Base-by-base conservation (phyloP, 768 basidiomycete species). In the Leccinum longicurvipes region DNA sequence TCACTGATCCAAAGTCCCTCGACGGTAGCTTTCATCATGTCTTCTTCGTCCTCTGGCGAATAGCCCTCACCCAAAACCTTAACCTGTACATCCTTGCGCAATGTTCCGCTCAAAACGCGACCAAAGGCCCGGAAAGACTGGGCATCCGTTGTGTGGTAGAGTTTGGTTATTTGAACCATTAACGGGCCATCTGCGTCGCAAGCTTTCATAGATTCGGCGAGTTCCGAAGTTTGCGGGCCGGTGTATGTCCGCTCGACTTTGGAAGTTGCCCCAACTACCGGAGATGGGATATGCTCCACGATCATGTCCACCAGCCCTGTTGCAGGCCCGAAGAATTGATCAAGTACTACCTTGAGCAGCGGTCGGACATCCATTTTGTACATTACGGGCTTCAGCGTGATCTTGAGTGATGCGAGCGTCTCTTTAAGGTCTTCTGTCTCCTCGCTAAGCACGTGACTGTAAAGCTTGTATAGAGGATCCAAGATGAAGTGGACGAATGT, bases 301-400 rank as follows among this genome's bases (percentile, higher is more conserved):
- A 98, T 86, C 79, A 99, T 84, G 69, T 99, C 97, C 27, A 98
- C 85, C 60, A 99, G 77, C 1, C 97, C 97, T 1, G 85, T 87
- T 3, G 93, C 77, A 25, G 86, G 83, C 6, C 97, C 95, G 65
- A 99, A 99, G 79, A 99, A 99, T 69, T 98, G 95, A 66, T 91
- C 89, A 57, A 97, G 75, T 12, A 98, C 87, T 36, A 88, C 92
- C 74, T 98, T 97, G 62, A 99, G 76, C 50, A 99, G 76, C 3
- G 97, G 97, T 53, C 96, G 78, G 6, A 94, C 94, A 68, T 99
- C 97, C 93, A 99, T 98, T 78, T 98, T 98, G 81, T 88, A 99
- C 83, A 92, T 89, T 29, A 93, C 79, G 0, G 94, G 89, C 74
- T 95, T 97, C 61, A 99, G 76, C 39, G 83, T 77, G 65, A 99